These are phyloP conservation scores for Penicillium coprophilum DNA, from an alignment of 495 filamentous ascomycete species.

Conservation along the genomic window DNA sequence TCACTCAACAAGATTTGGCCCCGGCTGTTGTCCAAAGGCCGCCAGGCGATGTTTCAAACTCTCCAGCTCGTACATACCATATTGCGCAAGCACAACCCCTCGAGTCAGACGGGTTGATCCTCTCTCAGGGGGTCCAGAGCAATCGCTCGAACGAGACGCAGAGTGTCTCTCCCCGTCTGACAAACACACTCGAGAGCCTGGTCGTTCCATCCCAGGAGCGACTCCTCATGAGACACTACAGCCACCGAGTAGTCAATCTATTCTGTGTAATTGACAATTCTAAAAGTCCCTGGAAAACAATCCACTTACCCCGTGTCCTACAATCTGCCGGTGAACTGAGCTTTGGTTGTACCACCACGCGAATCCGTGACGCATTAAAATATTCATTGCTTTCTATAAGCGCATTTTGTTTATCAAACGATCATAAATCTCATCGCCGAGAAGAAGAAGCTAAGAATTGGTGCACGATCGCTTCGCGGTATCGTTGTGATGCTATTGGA, in stretches of 20 bases:
- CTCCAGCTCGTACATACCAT: too few species aligned
- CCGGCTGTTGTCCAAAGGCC: too few species aligned
- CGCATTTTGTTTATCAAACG: background rate
- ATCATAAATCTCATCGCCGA: background rate
- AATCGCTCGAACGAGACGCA: background rate
- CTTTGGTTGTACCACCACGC: background rate
- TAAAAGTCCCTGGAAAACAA: background rate
- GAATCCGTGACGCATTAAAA: background rate
- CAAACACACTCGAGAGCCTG: background rate
- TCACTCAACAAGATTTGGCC: too few species aligned
- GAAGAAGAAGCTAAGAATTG: background rate
- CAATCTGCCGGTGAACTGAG: background rate
- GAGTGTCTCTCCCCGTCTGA: background rate
- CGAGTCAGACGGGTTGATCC: too few species aligned
- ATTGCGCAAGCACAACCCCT: too few species aligned
- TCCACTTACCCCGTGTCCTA: background rate
- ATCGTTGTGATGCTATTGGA: slow-evolving; percentile 1
- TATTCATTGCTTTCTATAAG: background rate
- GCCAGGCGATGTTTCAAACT: too few species aligned
- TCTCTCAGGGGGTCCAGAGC: background rate
- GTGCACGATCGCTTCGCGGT: background rate
- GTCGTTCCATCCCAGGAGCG: background rate
- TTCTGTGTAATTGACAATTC: slow-evolving; percentile 2
- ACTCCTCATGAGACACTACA: background rate
- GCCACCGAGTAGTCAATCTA: background rate